Evolutionary conservation across 2,329 filamentous ascomycete genomes (phyloP), one percentile per base, ranked within the genome.

Genomic region (Botryotinia calthae): DNA sequence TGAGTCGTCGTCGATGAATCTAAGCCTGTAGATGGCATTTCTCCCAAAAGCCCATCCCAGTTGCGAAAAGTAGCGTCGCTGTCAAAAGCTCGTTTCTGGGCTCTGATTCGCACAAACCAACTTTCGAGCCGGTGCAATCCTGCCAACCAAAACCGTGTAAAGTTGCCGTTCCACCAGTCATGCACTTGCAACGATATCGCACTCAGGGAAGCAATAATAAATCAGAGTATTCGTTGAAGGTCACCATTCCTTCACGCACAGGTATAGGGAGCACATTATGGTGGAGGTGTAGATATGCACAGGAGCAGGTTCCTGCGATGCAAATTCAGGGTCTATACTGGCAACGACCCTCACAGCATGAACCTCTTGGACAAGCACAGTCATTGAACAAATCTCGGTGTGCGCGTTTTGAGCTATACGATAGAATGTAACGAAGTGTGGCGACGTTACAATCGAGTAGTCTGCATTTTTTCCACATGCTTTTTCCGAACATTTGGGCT

Each of bases 21-120:
- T 75, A 75, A 75, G 73, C 79, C 79, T 79, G 78, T 79, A 44
- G 77, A 78, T 71, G 58, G 62, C 69, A 72, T 73, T 64, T 69
- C 56, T 66, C 51, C 34, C 71, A 71, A 71, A 71, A 72, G 72
- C 56, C 69, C 67, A 79, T 79, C 76, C 76, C 75, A 73, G 78
- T 48, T 72, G 28, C n/a, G 25, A 51, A 72, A 72, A 51, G 46
- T 72, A 72, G 70, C 48, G 63, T 68, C 56, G 64, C 63, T 72
- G 70, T 72, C 70, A 68, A 72, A 67, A 51, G 28, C 42, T 61
- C 54, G 40, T 59, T 42, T 72, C 34, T 51, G 63, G 42, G 63
- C 48, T 72, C 42, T 72, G 70, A 72, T 72, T 72, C 70, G 70
- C 51, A 59, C 44, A 46, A 42, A 37, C 42, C 54, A n/a, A 31